Conservation (phyloP, 2,329 filamentous ascomycete genomes). For the Penicillium sp. region DNA sequence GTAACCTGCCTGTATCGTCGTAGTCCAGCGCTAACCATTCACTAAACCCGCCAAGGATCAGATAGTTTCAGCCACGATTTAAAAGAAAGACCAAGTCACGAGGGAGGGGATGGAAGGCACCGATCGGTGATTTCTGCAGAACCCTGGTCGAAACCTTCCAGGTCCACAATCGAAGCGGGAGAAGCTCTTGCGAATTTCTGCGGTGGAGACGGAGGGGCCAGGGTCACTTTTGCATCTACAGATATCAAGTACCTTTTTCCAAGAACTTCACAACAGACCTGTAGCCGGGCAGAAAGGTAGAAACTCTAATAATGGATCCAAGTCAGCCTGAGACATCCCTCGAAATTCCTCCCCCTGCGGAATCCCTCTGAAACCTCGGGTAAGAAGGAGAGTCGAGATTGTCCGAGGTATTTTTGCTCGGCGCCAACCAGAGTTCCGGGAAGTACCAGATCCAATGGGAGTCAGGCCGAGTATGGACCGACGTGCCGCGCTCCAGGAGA, state of each 20-base stretch:
- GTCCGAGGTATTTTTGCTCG: slow-evolving; percentile 1
- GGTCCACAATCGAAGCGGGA: slow-evolving; percentile 39
- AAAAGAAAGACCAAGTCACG: slow-evolving; percentile 5
- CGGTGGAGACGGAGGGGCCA: slow-evolving; percentile 30
- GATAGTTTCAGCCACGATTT: slow-evolving; percentile 6
- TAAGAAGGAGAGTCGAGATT: slow-evolving; percentile 2
- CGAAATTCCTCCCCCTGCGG: background rate
- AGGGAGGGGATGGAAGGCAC: slow-evolving; percentile 6
- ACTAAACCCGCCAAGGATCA: slow-evolving; percentile 2
- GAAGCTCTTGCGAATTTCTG: slow-evolving; percentile 35
- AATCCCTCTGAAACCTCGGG: slow-evolving; percentile 3
- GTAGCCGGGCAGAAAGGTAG: too few species aligned
- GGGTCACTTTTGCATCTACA: slow-evolving; percentile 3
- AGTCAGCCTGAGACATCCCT: slow-evolving; percentile 3
- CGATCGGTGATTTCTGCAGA: slow-evolving; percentile 24
- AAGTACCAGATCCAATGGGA: slow-evolving; percentile 13
- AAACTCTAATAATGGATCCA: background rate
- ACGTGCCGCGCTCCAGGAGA: background rate
- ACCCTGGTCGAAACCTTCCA: slow-evolving; percentile 25
- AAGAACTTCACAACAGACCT: background rate
- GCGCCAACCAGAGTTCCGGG: slow-evolving; percentile 2
- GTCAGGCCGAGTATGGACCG: background rate
- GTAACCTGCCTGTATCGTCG: background rate
- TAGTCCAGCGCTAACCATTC: background rate
- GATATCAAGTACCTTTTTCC: background rate